phyloP scores from a whole-genome alignment of 805 yeast genomes.

The Metschnikowia bowlesiae region DNA sequence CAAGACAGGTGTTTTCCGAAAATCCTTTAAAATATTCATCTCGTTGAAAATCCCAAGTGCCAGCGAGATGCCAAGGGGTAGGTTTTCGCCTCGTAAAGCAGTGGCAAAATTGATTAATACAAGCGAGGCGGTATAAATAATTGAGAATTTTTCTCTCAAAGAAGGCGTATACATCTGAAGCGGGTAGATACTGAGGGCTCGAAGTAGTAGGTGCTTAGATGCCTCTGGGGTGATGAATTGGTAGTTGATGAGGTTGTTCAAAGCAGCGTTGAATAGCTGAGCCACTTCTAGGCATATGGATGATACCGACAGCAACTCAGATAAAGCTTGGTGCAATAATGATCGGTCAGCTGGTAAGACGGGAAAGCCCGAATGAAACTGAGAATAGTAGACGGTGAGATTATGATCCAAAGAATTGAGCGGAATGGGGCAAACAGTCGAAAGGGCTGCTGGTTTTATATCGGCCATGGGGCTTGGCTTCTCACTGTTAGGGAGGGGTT shows the following conservation, averaged over 20 bases:
- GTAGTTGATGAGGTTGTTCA: slow-evolving; percentile 37
- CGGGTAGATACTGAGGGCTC: slow-evolving; percentile 35
- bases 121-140: slow-evolving; percentile 28
- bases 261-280: slow-evolving; percentile 39
- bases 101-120: slow-evolving; percentile 50
- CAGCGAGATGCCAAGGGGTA: slow-evolving; percentile 51
- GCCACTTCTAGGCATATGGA: slow-evolving; percentile 28
- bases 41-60: slow-evolving; percentile 38
- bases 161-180: slow-evolving; percentile 10
- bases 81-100: slow-evolving; percentile 55
- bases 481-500: not conserved
- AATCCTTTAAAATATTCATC: slow-evolving; percentile 40
- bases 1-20: not conserved
- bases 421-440: slow-evolving; percentile 4
- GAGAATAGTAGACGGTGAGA: slow-evolving; percentile 34
- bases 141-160: slow-evolving; percentile 21
- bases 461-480: not conserved
- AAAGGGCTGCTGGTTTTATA: not conserved
- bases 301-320: slow-evolving; percentile 13
- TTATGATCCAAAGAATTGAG: slow-evolving; percentile 10
- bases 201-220: slow-evolving; percentile 31
- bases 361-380: slow-evolving; percentile 44
- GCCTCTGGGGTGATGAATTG: slow-evolving; percentile 29
- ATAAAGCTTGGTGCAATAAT: slow-evolving; percentile 15
- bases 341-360: slow-evolving; percentile 36